These are phyloP conservation scores for Solanum piurae DNA, from an alignment of 257 asterid species.

Conservation along the genomic window DNA sequence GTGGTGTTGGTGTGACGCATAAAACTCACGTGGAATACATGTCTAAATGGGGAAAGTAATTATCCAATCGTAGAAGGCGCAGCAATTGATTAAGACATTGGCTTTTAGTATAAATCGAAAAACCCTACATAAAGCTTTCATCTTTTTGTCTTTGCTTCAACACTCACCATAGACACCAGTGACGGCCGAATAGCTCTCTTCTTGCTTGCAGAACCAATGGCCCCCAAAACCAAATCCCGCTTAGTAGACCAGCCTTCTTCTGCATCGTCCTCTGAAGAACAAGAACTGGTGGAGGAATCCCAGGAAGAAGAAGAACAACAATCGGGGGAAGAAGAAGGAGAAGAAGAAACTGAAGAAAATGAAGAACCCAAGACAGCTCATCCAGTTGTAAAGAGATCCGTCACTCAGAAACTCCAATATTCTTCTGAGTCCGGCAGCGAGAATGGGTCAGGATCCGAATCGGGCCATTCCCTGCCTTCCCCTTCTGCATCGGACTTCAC, in stretches of 20 bases:
- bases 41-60: too few relatives aligned
- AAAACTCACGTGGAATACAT: too few relatives aligned
- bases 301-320: slow-evolving; percentile 5
- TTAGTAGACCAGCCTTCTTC: slow-evolving; percentile 14
- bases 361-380: neutral
- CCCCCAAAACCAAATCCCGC: neutral
- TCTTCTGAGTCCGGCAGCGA: neutral
- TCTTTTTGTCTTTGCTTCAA: too few relatives aligned
- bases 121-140: too few relatives aligned
- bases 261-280: slow-evolving; percentile 9
- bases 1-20: too few relatives aligned
- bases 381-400: neutral
- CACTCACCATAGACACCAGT: neutral
- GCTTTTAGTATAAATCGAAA: too few relatives aligned
- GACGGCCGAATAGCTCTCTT: neutral
- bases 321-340: slow-evolving; percentile 5
- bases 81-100: too few relatives aligned
- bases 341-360: neutral
- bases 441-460: slow-evolving; percentile 6
- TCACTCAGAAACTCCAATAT: neutral
- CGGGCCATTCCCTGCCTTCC: slow-evolving; percentile 16
- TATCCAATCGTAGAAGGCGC: too few relatives aligned
- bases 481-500: slow-evolving; percentile 29
- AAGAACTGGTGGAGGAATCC: neutral
- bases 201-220: slow-evolving; percentile 3